These are phyloP conservation scores for Pharus latifolius DNA, from an alignment of 176 grass and related monocot species.

Conservation along the genomic window DNA sequence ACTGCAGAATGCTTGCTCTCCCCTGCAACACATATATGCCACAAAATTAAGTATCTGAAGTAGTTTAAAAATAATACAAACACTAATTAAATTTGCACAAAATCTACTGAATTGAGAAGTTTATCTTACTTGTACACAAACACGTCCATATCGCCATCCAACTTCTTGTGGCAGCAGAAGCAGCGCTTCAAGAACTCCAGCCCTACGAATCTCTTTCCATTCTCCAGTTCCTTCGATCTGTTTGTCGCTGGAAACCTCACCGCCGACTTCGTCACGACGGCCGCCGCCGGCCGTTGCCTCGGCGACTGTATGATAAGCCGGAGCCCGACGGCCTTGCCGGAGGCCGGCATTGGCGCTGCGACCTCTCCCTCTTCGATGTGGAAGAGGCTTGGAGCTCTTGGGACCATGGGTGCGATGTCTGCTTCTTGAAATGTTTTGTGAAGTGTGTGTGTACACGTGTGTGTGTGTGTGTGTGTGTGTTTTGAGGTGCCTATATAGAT, in stretches of 20 bases:
- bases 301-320: conserved; percentile 52
- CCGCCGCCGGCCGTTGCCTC: neutral
- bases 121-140: conserved; percentile 62
- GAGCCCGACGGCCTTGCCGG: conserved; percentile 43
- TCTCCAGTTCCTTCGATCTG: neutral
- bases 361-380: conserved; percentile 8
- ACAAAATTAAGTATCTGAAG: neutral
- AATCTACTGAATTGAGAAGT: neutral
- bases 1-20: conserved; percentile 55
- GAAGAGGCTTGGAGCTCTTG: conserved; percentile 21
- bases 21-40: conserved; percentile 22
- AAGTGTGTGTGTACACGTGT: no score
- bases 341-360: neutral
- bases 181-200: conserved; percentile 55
- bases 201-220: neutral
- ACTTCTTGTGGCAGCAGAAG: conserved; percentile 45
- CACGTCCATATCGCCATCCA: conserved; percentile 51
- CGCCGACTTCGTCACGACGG: conserved; percentile 34
- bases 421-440: neutral
- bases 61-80: neutral
- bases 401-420: conserved; percentile 8
- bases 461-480: no score
- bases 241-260: neutral
- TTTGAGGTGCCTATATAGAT: conserved; percentile 9
- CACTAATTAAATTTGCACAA: neutral